Conservation (phyloP, 2,329 filamentous ascomycete genomes). For the Pestalotiopsis sp. region DNA sequence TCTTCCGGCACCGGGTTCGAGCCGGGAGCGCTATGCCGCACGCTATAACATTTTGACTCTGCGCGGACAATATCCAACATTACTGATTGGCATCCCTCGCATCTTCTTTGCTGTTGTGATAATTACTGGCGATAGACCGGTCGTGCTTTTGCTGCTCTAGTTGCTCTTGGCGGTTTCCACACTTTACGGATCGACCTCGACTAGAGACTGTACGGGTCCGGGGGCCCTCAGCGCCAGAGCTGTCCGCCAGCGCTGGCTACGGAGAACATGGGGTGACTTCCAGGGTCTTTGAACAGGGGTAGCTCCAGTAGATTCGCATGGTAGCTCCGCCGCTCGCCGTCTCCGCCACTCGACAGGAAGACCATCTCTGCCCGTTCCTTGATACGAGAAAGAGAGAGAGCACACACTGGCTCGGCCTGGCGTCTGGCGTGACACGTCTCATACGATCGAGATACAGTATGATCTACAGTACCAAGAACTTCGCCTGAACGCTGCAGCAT, state of each 20-base stretch:
- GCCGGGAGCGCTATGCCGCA: slow-evolving; percentile 1
- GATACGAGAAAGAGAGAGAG: slow-evolving; percentile 6
- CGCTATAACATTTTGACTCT: slow-evolving; percentile 1
- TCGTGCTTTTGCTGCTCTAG: background rate
- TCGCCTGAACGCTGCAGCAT: background rate
- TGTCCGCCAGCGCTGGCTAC: background rate
- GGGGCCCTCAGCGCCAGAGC: background rate
- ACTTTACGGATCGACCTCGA: background rate
- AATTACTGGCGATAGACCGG: background rate
- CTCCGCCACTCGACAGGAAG: slow-evolving; percentile 9
- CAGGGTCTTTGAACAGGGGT: background rate
- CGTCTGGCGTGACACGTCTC: slow-evolving; percentile 5
- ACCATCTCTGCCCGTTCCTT: background rate
- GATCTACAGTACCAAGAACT: background rate
- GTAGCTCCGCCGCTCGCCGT: slow-evolving; percentile 9
- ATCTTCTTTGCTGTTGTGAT: background rate
- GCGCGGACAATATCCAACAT: background rate
- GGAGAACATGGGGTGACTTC: background rate
- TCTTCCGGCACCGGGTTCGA: slow-evolving; percentile 4
- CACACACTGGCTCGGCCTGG: background rate
- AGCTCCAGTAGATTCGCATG: slow-evolving; percentile 12
- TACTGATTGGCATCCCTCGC: background rate
- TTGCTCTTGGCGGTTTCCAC: slow-evolving; percentile 2
- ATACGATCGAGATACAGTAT: background rate
- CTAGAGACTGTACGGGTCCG: background rate